These are phyloP conservation scores for Amanita jacksonii DNA, from an alignment of 768 basidiomycete species.

Conservation along the genomic window DNA sequence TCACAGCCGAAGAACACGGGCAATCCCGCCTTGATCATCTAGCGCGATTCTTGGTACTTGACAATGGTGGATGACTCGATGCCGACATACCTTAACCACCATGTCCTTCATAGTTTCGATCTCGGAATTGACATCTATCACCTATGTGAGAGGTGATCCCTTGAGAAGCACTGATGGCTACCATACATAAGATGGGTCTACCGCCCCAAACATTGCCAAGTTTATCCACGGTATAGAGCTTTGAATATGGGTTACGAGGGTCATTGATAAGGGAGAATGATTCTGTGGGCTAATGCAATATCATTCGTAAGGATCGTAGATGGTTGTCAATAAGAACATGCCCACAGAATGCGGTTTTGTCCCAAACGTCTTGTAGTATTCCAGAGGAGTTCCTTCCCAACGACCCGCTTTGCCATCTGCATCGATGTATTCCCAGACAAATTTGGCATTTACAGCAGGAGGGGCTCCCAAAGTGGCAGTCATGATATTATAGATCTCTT, in stretches of 20 bases:
- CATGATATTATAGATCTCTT: constrained; percentile 78
- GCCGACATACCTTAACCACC: constrained; percentile 53
- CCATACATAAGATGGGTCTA: constrained; percentile 73
- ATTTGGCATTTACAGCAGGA: constrained; percentile 57
- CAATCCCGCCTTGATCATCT: constrained; percentile 77
- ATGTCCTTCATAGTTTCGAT: constrained; percentile 72
- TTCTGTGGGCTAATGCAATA: constrained; percentile 43
- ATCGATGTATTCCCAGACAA: constrained; percentile 88
- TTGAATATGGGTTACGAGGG: constrained; percentile 75
- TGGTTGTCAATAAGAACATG: constrained; percentile 10
- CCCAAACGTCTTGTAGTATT: constrained; percentile 67
- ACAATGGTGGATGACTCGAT: neutral
- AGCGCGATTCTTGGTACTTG: neutral
- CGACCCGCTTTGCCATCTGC: constrained; percentile 61
- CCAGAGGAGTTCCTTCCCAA: constrained; percentile 75
- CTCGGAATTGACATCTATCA: constrained; percentile 80
- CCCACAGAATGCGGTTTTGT: constrained; percentile 49
- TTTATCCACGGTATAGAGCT: constrained; percentile 85
- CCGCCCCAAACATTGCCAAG: constrained; percentile 92
- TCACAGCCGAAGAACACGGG: constrained; percentile 97
- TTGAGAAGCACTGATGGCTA: neutral
- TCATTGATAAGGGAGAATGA: constrained; percentile 94
- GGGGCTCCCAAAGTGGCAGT: constrained; percentile 83
- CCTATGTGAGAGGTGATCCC: constrained; percentile 2
- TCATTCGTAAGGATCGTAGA: neutral